Evolutionary conservation across 2,329 filamentous ascomycete genomes (phyloP).

Genomic region (Cercospora sp.): DNA sequence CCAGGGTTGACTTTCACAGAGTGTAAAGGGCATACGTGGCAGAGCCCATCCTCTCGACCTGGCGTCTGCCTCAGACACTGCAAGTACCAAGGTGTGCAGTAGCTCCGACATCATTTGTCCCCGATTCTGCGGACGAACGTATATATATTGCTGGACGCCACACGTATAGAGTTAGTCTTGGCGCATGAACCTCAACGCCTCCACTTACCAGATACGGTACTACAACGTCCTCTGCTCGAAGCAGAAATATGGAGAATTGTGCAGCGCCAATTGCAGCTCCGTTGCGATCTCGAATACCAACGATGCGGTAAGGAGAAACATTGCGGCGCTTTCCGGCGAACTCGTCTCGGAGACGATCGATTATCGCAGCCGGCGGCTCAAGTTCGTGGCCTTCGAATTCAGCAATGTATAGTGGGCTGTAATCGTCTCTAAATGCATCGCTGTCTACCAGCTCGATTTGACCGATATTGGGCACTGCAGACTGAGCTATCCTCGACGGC

Average conservation of each 20-base stretch:
- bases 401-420: slow-evolving; percentile 24
- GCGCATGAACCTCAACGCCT: background rate
- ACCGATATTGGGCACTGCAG: slow-evolving; percentile 25
- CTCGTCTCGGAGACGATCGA: slow-evolving; percentile 23
- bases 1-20: slow-evolving; percentile 30
- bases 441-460: slow-evolving; percentile 27
- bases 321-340: slow-evolving; percentile 17
- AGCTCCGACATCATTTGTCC: slow-evolving; percentile 30
- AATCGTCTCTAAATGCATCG: slow-evolving; percentile 17
- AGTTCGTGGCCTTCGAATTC: slow-evolving; percentile 28
- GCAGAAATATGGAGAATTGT: slow-evolving; percentile 30
- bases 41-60: background rate
- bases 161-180: background rate
- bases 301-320: slow-evolving; percentile 25
- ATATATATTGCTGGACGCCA: slow-evolving; percentile 27
- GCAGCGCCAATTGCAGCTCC: slow-evolving; percentile 28
- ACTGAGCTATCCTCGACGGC: slow-evolving; percentile 15
- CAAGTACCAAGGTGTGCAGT: slow-evolving; percentile 29
- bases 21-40: slow-evolving; percentile 26
- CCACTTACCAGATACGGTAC: slow-evolving; percentile 27
- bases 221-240: slow-evolving; percentile 14
- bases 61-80: slow-evolving; percentile 27
- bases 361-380: slow-evolving; percentile 27
- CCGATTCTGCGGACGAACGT: slow-evolving; percentile 25
- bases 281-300: slow-evolving; percentile 26